These are phyloP conservation scores for Penicillium fuscoglaucum DNA, from an alignment of 2,329 filamentous ascomycete genomes.

Conservation along the genomic window DNA sequence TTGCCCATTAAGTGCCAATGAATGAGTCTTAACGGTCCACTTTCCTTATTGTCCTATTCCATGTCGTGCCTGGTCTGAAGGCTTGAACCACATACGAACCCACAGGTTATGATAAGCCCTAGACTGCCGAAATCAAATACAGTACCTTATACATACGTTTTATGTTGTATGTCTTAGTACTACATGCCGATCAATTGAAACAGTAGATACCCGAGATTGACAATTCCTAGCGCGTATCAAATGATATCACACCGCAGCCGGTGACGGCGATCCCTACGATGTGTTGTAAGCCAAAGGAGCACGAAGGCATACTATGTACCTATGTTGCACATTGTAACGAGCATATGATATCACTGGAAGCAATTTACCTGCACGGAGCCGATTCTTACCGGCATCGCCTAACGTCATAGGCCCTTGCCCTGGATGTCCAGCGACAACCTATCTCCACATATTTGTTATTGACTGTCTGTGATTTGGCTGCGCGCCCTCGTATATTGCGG, in stretches of 20 bases:
- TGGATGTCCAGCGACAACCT: neutral
- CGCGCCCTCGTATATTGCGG: neutral
- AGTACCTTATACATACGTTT: too few species aligned
- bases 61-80: neutral
- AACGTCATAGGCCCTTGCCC: neutral
- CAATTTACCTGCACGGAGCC: neutral
- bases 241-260: slow-evolving; percentile 17
- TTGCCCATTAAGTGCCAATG: neutral
- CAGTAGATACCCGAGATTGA: neutral
- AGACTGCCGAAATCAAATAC: neutral
- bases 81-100: neutral
- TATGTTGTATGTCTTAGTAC: neutral
- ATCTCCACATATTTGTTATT: neutral
- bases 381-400: neutral
- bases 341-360: slow-evolving; percentile 7
- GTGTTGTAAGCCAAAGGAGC: neutral
- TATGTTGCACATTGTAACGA: neutral
- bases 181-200: neutral
- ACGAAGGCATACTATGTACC: neutral
- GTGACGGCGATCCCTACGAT: neutral
- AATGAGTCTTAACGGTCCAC: neutral
- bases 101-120: neutral
- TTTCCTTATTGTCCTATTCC: neutral
- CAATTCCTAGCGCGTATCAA: neutral
- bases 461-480: neutral